Evolutionary conservation across 768 basidiomycete species (phyloP), one percentile per base, ranked within the genome.

Genomic region (Strobilomyces dryophilus): DNA sequence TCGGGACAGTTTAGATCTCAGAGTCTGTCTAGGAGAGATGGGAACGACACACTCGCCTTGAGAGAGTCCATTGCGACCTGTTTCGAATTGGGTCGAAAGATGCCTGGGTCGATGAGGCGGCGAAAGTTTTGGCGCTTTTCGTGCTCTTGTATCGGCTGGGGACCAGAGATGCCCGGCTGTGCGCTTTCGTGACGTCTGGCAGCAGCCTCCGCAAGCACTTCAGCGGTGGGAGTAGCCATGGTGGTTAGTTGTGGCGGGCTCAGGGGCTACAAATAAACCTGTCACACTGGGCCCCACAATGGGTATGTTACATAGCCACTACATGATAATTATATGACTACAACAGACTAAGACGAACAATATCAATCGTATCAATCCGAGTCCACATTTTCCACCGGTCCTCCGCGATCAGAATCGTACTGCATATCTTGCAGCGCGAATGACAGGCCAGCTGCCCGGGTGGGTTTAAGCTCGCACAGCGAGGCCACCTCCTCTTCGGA

Each of bases 51-150:
- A 21, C 62, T 58, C 40, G 84, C 90, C 77, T 82, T 82, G 58
- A 92, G 71, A 51, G 87, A 78, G 52, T 78, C 76, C 57, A 79
- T 65, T 2, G 85, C 83, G 49, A 79, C 73, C 46, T 78, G 79
- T 56, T 78, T 79, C 12, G 84, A 67, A 65, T 91, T 91, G 6
- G 81, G 85, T 3, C 90, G 79, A 47, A 79, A 61, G 60, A 92
- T 91, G 14, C 87, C 89, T 42, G 88, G 88, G 60, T 92, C 87
- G 54, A 92, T 78, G 54, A 92, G 73, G 36, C 90, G 76, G 41
- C 90, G 79, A 66, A 92, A 91, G 51, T 74, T 74, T 63, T 85
- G 87, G 39, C 85, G 81, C 49, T 77, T 79, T 49, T 86, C 86
- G 58, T 85, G 81, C 55, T 89, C 80, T 55, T 75, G 73, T 32